Evolutionary conservation across 129 eudicot species (phyloP).

Genomic region (Flaveria trinervia): DNA sequence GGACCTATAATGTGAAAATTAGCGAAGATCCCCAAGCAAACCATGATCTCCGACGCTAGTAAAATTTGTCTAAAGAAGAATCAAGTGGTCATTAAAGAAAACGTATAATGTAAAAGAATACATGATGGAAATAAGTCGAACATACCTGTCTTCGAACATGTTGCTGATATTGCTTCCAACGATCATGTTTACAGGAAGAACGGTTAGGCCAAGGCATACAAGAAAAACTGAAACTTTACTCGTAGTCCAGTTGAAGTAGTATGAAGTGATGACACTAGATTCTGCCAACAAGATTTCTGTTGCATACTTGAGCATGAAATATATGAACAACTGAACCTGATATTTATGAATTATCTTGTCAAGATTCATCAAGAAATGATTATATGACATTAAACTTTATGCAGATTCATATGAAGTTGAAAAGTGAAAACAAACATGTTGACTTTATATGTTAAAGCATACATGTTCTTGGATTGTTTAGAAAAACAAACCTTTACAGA

Average conservation of each 20-base stretch:
- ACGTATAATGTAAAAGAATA: conserved; percentile 12
- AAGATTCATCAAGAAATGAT: conserved; percentile 6
- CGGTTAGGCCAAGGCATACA: conserved; percentile 90
- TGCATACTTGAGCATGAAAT: conserved; percentile 93
- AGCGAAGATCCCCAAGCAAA: conserved; percentile 68
- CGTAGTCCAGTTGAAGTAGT: conserved; percentile 82
- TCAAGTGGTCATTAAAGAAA: background rate
- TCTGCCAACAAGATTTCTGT: conserved; percentile 94
- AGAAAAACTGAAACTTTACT: conserved; percentile 77
- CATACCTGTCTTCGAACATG: conserved; percentile 87
- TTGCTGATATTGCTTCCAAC: conserved; percentile 89
- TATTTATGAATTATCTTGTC: conserved; percentile 1
- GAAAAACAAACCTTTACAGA: conserved; percentile 72
- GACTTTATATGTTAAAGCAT: background rate
- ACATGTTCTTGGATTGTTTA: background rate
- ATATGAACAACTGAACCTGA: conserved; percentile 90
- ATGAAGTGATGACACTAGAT: conserved; percentile 81
- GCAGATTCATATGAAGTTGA: background rate
- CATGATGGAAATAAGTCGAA: background rate
- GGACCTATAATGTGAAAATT: conserved; percentile 69
- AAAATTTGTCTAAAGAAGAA: conserved; percentile 74
- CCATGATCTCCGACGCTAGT: conserved; percentile 84
- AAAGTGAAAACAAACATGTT: background rate
- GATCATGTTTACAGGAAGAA: conserved; percentile 78
- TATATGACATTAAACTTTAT: background rate